Conservation (phyloP, 208 protist species). For the Herpetomonas tarakana region DNA sequence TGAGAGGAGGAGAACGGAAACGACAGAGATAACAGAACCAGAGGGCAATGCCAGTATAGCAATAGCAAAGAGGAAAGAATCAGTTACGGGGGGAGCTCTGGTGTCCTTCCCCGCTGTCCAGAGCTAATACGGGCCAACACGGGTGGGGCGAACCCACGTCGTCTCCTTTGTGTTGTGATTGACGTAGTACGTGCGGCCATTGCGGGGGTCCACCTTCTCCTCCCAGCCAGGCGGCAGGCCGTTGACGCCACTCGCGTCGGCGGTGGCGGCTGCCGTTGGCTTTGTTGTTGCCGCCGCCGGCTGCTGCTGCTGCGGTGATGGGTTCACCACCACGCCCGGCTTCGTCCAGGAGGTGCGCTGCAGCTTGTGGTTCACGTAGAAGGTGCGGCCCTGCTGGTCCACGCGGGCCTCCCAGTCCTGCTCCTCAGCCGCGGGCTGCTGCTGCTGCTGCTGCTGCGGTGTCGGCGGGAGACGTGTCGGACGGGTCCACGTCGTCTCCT, state of each 20-base stretch:
- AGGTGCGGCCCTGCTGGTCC: constrained; percentile 43
- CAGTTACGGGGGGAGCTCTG: too few species aligned
- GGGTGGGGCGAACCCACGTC: constrained; percentile 42
- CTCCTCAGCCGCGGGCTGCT: too few species aligned
- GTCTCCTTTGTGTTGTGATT: constrained; percentile 71
- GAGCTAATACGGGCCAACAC: too few species aligned
- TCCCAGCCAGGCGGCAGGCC: constrained; percentile 27
- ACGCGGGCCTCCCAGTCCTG: constrained; percentile 45
- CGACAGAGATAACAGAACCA: too few species aligned
- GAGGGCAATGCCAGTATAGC: too few species aligned
- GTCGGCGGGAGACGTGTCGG: constrained; percentile 12
- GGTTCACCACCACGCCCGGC: constrained; percentile 9
- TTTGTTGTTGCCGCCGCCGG: too few species aligned
- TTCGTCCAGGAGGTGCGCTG: constrained; percentile 46
- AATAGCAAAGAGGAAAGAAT: too few species aligned
- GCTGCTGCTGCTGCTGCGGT: constrained; percentile 4
- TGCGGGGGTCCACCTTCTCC: constrained; percentile 39
- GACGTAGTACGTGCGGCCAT: constrained; percentile 62
- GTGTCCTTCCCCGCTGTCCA: too few species aligned
- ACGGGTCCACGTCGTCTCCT: constrained; percentile 52
- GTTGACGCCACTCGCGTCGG: constrained; percentile 4
- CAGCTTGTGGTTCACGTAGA: constrained; percentile 64
- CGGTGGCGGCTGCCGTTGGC: too few species aligned
- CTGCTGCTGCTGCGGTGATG: neutral
- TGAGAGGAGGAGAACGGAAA: too few species aligned